Evolutionary conservation across 2,329 filamentous ascomycete species (phyloP).

Genomic region (Nannizziopsis arthrosporioides): DNA sequence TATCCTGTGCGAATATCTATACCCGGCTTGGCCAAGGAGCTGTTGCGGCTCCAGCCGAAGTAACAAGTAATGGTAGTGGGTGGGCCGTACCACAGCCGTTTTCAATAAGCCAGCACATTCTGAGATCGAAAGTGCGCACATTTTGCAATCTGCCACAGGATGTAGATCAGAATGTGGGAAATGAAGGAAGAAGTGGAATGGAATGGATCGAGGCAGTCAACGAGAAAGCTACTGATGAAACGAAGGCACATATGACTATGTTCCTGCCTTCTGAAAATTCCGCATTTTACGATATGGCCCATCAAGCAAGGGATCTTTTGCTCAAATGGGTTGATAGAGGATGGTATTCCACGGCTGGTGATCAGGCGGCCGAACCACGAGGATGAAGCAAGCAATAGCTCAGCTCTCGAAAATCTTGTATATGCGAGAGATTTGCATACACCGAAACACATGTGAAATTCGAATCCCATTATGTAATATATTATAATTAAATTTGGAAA

Average conservation of each 20-base stretch:
- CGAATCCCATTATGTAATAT: too few relatives aligned
- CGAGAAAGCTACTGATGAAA: constrained; percentile 66
- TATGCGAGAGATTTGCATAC: too few relatives aligned
- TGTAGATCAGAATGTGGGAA: constrained; percentile 23
- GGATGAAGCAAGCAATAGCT: neutral
- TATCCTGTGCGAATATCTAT: constrained; percentile 80
- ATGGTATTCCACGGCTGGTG: constrained; percentile 23
- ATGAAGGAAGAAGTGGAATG: constrained; percentile 21
- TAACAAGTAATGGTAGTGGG: constrained; percentile 17
- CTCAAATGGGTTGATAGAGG: constrained; percentile 30
- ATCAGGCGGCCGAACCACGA: neutral
- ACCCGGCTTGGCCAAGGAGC: constrained; percentile 66
- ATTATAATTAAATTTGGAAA: too few relatives aligned
- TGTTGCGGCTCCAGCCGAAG: constrained; percentile 15
- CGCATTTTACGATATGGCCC: constrained; percentile 32
- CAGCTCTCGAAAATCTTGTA: too few relatives aligned
- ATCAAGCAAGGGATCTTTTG: constrained; percentile 29
- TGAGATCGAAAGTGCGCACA: constrained; percentile 54
- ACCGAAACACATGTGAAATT: too few relatives aligned
- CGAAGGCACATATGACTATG: constrained; percentile 57
- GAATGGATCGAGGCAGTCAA: constrained; percentile 63
- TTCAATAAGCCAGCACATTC: constrained; percentile 27
- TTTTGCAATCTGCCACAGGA: constrained; percentile 73
- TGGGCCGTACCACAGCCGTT: constrained; percentile 21
- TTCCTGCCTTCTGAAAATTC: constrained; percentile 36